Conservation (phyloP, 2,329 filamentous ascomycete species). For the Gaeumannomyces sp. region DNA sequence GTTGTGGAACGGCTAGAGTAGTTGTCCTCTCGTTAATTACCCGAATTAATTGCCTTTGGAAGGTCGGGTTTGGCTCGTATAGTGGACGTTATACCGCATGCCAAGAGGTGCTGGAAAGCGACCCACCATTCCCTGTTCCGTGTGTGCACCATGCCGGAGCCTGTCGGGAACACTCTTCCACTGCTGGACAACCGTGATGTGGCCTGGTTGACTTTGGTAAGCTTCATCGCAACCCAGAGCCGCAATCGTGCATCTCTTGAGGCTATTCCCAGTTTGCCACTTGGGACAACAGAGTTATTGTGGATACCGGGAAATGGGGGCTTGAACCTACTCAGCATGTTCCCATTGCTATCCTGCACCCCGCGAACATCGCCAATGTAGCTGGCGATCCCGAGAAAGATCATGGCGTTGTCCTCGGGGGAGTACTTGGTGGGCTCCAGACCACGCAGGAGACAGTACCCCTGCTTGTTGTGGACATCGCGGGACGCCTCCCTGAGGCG, state of each 20-base stretch:
- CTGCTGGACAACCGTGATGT: slow-evolving; percentile 39
- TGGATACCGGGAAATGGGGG: slow-evolving; percentile 1
- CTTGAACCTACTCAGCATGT: slow-evolving; percentile 36
- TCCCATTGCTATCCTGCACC: slow-evolving; percentile 41
- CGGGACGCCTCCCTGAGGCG: slow-evolving; percentile 28
- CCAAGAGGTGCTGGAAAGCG: slow-evolving; percentile 2
- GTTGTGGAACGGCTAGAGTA: slow-evolving; percentile 39
- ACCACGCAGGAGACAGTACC: slow-evolving; percentile 50
- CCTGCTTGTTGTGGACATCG: slow-evolving; percentile 35
- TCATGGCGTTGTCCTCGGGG: slow-evolving; percentile 45
- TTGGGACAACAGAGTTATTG: background rate
- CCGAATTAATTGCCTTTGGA: too few species aligned
- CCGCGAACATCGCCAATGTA: slow-evolving; percentile 50
- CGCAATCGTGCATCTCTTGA: background rate
- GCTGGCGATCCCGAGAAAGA: slow-evolving; percentile 51
- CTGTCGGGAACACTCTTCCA: slow-evolving; percentile 36
- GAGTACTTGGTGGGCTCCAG: slow-evolving; percentile 41
- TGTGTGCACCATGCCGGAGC: slow-evolving; percentile 44
- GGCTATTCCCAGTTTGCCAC: background rate
- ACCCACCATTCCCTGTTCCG: slow-evolving; percentile 36
- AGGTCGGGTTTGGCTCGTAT: background rate
- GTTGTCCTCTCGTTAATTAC: background rate
- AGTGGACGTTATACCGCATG: background rate
- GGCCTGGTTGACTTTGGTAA: slow-evolving; percentile 26
- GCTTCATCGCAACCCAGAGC: background rate